These are phyloP conservation scores for Dioscorea cayenensis DNA, from an alignment of 116 monocot species.

Conservation along the genomic window DNA sequence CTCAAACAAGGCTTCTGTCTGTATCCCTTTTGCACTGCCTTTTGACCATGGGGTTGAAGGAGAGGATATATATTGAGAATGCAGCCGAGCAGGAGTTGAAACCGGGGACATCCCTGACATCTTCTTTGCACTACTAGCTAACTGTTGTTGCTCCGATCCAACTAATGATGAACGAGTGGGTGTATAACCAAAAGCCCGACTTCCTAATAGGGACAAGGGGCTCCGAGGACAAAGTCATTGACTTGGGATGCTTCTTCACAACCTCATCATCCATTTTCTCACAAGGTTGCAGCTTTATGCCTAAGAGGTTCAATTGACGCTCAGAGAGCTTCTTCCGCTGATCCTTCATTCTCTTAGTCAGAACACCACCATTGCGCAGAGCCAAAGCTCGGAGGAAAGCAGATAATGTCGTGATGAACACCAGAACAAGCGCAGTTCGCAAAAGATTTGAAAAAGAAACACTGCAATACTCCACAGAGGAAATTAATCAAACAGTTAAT, in stretches of 20 bases:
- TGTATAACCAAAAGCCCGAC: constrained; percentile 36
- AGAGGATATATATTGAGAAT: constrained; percentile 24
- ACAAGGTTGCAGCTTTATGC: constrained; percentile 33
- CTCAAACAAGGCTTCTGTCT: constrained; percentile 71
- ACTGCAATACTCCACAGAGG: constrained; percentile 20
- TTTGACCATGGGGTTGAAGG: constrained; percentile 62
- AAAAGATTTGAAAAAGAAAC: constrained; percentile 26
- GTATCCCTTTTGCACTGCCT: constrained; percentile 72
- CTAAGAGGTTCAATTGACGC: constrained; percentile 54
- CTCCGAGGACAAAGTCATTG: constrained; percentile 28
- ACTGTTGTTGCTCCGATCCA: constrained; percentile 33
- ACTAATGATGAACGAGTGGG: constrained; percentile 34
- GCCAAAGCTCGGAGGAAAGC: constrained; percentile 37
- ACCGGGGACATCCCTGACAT: constrained; percentile 5
- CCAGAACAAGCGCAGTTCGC: constrained; percentile 26
- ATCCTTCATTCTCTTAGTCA: constrained; percentile 19
- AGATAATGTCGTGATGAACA: constrained; percentile 28
- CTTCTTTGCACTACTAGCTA: constrained; percentile 30
- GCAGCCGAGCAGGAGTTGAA: constrained; percentile 16
- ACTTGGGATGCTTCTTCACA: constrained; percentile 36
- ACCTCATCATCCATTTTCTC: constrained; percentile 17
- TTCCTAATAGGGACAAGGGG: constrained; percentile 68
- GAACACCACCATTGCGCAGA: constrained; percentile 18
- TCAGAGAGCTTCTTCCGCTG: constrained; percentile 22
- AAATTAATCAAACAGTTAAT: constrained; percentile 38